Evolutionary conservation across 108 stramenopile species (phyloP), one percentile per base, ranked within the genome.

Genomic region (Skeletonema costatum): DNA sequence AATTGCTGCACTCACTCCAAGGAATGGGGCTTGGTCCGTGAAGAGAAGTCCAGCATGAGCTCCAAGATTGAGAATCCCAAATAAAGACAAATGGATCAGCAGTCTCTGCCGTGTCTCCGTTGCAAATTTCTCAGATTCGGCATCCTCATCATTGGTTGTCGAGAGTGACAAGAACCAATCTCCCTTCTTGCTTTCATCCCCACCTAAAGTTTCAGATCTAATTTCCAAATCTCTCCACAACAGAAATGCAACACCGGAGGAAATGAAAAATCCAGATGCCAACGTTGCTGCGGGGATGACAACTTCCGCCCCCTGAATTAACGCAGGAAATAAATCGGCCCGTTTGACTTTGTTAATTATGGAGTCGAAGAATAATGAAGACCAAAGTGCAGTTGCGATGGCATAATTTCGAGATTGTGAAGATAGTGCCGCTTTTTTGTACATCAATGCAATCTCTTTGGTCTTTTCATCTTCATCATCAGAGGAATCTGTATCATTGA

Each of bases 361-460:
- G 2, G 71, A 38, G 42, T 78, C 77, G 48, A 78, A 78, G 66
- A 78, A 71, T 31, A 78, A 65, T 16, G 77, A 78, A 4, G 77
- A 65, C 77, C 77, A 78, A 5, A 78, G 50, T 8, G 71, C 77
- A 19, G 77, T 72, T 12, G 66, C 70, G 46, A 78, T 78, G n/a
- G 51, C 77, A 25, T 66, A 78, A 51, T 78, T 78, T 12, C 77
- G 25, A 30, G 77, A 71, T 67, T 72, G 70, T 33, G 41, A 42
- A n/a, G 56, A 66, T 9, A 70, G 50, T n/a, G 7, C 25, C 32
- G 31, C 17, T 70, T 58, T 9, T 17, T 53, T 44, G 11, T 53
- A 30, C 5, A 48, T 31, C 16, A 19, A 35, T 58, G n/a, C 70
- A 25, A 39, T 12, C 21, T 71, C 16, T 21, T 41, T 14, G 38